Base-by-base conservation (phyloP, 1,284 basidiomycete species). In the Moesziomyces parantarcticus region DNA sequence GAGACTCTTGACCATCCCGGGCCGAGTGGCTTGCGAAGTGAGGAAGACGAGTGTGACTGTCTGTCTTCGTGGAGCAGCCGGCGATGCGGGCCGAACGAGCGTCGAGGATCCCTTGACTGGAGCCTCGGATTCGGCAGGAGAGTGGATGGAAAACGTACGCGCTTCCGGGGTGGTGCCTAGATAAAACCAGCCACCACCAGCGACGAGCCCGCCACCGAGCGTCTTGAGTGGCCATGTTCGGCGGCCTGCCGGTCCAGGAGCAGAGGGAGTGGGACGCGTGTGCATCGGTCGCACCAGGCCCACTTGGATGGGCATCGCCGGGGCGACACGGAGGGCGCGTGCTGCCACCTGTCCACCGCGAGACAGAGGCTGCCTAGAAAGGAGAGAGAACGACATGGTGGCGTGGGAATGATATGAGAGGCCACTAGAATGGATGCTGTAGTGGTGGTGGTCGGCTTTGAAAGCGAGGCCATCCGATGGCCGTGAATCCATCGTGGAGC, bases 21-120 rank as follows among this genome's bases (percentile, higher is more conserved):
- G 23, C 2, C 47, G 39, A 9, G 36, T 29, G 8, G 53, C 29
- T 4, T 58, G 42, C 0, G 65, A 58, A 21, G 65, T 74, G 41
- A 69, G 48, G 22, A 74, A 74, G 29, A 69, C 62, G 0, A 74
- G 62, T 1, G 65, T 54, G 3, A 69, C 61, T 0, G 65, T 69
- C 42, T 74, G 71, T 8, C 58, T 41, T 25, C 65, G 48, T 18
- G 61, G 61, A 8, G 71, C 71, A 3, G 71, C 32, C 4, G 71
- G 66, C 5, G 61, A 61, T 0, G 71, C 71, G 11, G 68, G 62
- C 0, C 68, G 68, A 9, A 71, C 7, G 1, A 71, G 56, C 1
- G 68, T 71, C 2, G 58, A 62, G 0, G 62, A 66, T 5, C 55
- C 58, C 7, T 26, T 39, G 26, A 62, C 58, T 9, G 21, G 47